phyloP scores from a whole-genome alignment of 2,329 filamentous ascomycete species.

The Pyrenochaeta sp. region DNA sequence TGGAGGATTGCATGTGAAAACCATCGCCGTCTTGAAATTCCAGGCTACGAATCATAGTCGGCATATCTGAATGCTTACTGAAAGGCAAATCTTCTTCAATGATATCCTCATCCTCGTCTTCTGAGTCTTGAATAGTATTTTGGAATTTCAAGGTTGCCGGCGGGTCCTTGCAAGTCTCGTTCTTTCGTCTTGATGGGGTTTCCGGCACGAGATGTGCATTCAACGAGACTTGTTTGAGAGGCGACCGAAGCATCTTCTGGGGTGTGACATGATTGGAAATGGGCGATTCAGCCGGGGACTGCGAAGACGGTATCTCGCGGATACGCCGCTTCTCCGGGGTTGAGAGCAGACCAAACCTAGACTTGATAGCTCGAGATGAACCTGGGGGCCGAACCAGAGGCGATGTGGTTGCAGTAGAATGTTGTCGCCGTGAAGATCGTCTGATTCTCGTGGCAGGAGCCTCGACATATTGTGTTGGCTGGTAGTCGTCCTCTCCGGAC shows the following conservation, averaged over 20 bases:
- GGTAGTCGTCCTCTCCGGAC: conserved; percentile 32
- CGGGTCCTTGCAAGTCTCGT: conserved; percentile 34
- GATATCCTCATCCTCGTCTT: conserved; percentile 39
- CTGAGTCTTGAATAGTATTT: conserved; percentile 42
- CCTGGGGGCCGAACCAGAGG: not conserved
- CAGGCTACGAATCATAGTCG: not conserved
- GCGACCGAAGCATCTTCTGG: conserved; percentile 19
- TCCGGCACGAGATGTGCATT: conserved; percentile 19
- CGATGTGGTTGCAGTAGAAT: not conserved
- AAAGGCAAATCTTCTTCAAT: conserved; percentile 23
- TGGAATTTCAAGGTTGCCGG: conserved; percentile 30
- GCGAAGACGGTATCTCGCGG: conserved; percentile 45
- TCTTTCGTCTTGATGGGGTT: conserved; percentile 40
- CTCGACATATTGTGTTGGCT: conserved; percentile 39
- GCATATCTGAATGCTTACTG: conserved; percentile 2
- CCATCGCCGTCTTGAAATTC: conserved; percentile 21
- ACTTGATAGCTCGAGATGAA: conserved; percentile 11
- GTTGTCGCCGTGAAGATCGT: conserved; percentile 12
- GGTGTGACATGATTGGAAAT: conserved; percentile 38
- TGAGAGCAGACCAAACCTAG: conserved; percentile 38
- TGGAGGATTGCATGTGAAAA: conserved; percentile 14
- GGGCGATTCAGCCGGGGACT: conserved; percentile 41
- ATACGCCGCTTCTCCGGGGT: conserved; percentile 42
- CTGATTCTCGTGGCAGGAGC: conserved; percentile 21
- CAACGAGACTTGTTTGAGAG: conserved; percentile 19